These are phyloP conservation scores for Setaria viridis DNA, from an alignment of 202 grass and related monocot genomes.

Conservation along the genomic window DNA sequence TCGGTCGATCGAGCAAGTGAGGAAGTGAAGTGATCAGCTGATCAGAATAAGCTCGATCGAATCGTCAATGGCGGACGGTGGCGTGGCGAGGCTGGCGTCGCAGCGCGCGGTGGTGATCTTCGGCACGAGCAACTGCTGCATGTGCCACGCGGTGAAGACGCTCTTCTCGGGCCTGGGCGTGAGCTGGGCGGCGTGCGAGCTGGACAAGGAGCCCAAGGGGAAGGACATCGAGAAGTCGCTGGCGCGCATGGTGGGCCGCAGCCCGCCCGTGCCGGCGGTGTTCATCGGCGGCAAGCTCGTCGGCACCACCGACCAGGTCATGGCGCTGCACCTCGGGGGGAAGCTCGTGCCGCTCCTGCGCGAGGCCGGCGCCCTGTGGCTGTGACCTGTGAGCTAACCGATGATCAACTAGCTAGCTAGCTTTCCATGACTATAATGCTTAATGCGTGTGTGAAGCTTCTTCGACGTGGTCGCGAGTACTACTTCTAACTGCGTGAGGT, in stretches of 20 bases:
- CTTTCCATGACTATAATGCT: neutral
- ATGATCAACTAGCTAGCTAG: neutral
- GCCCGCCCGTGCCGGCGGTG: slow-evolving; percentile 64
- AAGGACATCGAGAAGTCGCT: slow-evolving; percentile 66
- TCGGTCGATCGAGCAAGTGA: neutral
- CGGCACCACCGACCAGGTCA: slow-evolving; percentile 73
- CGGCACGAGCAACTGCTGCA: slow-evolving; percentile 84
- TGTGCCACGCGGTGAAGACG: slow-evolving; percentile 84
- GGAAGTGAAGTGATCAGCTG: neutral
- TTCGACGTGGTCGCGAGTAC: no score
- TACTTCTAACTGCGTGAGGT: no score
- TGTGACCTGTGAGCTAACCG: slow-evolving; percentile 12
- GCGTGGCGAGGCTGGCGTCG: slow-evolving; percentile 59
- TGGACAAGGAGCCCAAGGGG: slow-evolving; percentile 71
- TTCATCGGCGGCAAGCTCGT: slow-evolving; percentile 88
- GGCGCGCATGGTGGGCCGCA: slow-evolving; percentile 63
- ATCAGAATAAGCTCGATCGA: neutral
- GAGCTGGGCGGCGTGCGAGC: slow-evolving; percentile 69
- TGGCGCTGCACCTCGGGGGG: slow-evolving; percentile 76
- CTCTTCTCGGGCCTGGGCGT: slow-evolving; percentile 74
- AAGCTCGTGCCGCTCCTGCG: slow-evolving; percentile 84
- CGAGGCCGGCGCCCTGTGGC: slow-evolving; percentile 82
- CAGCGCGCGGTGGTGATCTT: slow-evolving; percentile 81
- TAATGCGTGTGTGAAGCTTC: neutral
- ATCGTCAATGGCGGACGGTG: slow-evolving; percentile 51